These are phyloP conservation scores for Spergularia bocconei DNA, from an alignment of 148 eudicot genomes.

Conservation along the genomic window DNA sequence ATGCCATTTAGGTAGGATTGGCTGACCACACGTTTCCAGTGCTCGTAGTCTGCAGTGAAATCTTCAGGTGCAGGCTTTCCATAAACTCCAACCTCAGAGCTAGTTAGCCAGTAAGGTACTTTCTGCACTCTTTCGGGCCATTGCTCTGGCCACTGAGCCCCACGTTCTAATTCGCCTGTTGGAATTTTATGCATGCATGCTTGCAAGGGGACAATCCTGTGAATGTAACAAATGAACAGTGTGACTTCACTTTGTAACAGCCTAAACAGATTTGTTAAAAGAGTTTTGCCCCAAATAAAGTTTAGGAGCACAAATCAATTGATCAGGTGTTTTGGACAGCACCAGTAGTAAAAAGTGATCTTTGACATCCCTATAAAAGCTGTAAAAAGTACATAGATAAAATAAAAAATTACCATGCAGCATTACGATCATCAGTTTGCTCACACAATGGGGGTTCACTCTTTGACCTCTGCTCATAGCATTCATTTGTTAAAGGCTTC, in stretches of 20 bases:
- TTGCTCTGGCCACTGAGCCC: slow-evolving; percentile 69
- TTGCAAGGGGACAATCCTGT: slow-evolving; percentile 57
- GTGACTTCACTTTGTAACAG: not conserved
- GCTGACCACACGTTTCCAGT: slow-evolving; percentile 66
- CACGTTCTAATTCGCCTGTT: slow-evolving; percentile 47
- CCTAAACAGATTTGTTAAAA: not conserved
- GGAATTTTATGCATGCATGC: slow-evolving; percentile 66
- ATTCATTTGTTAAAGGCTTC: slow-evolving; percentile 67
- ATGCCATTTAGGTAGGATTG: slow-evolving; percentile 61
- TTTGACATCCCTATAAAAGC: not conserved
- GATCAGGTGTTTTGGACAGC: no score
- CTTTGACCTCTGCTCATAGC: slow-evolving; percentile 64
- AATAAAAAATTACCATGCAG: slow-evolving; percentile 39
- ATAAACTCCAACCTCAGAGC: slow-evolving; percentile 63
- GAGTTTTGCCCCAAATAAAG: not conserved
- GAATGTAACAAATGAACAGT: slow-evolving; percentile 11
- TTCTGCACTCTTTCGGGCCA: slow-evolving; percentile 61
- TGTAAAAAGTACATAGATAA: not conserved
- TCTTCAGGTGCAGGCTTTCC: slow-evolving; percentile 77
- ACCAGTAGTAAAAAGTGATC: not conserved
- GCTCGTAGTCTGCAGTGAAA: slow-evolving; percentile 57
- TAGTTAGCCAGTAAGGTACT: slow-evolving; percentile 60
- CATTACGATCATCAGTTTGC: slow-evolving; percentile 45
- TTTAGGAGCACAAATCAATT: not conserved
- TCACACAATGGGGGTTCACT: slow-evolving; percentile 71